phyloP scores from a whole-genome alignment of 179 eudicot species.

The Corrigiola litoralis region DNA sequence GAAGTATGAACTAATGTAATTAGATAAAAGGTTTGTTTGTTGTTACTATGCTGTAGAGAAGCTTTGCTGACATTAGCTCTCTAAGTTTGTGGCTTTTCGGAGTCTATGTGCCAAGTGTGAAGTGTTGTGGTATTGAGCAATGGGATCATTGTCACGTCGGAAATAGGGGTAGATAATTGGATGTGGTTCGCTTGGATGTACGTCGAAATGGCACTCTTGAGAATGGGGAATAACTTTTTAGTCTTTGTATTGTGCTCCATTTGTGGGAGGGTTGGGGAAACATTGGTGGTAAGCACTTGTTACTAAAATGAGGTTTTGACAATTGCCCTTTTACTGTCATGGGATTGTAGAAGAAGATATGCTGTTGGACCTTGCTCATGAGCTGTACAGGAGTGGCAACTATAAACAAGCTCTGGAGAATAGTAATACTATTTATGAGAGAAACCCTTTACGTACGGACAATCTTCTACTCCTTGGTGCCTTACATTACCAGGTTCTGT shows the following conservation, averaged over 20 bases:
- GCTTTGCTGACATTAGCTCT: no score
- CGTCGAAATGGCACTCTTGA: not conserved
- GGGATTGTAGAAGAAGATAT: constrained; percentile 55
- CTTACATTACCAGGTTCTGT: constrained; percentile 71
- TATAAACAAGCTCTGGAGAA: constrained; percentile 83
- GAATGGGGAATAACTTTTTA: not conserved
- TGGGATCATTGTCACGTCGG: not conserved
- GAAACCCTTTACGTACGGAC: constrained; percentile 78
- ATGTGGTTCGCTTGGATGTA: no score
- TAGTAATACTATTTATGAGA: constrained; percentile 74
- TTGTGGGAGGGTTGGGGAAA: not conserved
- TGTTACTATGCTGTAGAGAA: no score
- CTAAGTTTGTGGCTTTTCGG: no score
- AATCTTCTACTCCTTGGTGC: constrained; percentile 93
- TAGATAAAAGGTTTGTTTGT: no score
- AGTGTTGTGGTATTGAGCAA: not conserved
- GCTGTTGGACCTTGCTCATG: constrained; percentile 72
- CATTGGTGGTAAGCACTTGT: not conserved
- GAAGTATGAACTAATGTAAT: no score
- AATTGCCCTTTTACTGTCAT: not conserved
- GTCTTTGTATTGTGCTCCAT: not conserved
- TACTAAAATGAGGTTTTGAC: not conserved
- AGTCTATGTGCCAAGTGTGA: no score
- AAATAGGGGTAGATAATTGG: not conserved
- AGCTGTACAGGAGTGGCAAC: constrained; percentile 78